Evolutionary conservation across 306 rosid genomes (phyloP).

Genomic region (Cucumis sativus): DNA sequence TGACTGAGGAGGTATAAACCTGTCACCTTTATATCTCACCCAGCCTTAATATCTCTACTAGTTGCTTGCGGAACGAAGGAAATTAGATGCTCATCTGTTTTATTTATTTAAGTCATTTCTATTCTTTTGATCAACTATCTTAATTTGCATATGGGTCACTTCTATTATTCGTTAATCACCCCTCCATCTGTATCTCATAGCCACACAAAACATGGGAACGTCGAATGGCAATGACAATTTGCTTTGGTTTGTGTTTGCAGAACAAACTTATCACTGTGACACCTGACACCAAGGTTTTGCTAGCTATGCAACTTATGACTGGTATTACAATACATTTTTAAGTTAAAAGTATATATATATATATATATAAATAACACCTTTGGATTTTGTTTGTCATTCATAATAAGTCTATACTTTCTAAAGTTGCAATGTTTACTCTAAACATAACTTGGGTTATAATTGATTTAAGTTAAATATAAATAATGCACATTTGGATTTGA

Average conservation of each 20-base stretch:
- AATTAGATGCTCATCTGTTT: background rate
- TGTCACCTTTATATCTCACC: background rate
- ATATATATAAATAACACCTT: background rate
- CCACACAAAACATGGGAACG: background rate
- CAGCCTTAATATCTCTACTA: background rate
- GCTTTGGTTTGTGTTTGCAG: conserved; percentile 25
- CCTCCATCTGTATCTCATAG: background rate
- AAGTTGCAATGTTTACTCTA: background rate
- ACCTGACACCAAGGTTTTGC: conserved; percentile 73
- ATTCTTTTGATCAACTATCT: background rate
- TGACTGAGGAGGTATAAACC: conserved; percentile 89
- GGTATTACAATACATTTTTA: conserved; percentile 26
- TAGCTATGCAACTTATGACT: conserved; percentile 97
- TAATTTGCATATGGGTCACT: too few species aligned
- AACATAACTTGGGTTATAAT: too few species aligned
- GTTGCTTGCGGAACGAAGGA: background rate
- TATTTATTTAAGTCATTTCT: too few species aligned
- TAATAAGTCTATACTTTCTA: too few species aligned
- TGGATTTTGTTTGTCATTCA: too few species aligned
- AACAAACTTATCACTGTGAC: conserved; percentile 91
- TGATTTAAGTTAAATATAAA: too few species aligned
- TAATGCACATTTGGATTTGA: too few species aligned
- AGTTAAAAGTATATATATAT: background rate
- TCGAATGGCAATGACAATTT: conserved; percentile 11
- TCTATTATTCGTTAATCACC: background rate